Evolutionary conservation across 73 alveolate genomes (phyloP), one percentile per base, ranked within the genome.

Genomic region (Tetrahymena malaccensis): DNA sequence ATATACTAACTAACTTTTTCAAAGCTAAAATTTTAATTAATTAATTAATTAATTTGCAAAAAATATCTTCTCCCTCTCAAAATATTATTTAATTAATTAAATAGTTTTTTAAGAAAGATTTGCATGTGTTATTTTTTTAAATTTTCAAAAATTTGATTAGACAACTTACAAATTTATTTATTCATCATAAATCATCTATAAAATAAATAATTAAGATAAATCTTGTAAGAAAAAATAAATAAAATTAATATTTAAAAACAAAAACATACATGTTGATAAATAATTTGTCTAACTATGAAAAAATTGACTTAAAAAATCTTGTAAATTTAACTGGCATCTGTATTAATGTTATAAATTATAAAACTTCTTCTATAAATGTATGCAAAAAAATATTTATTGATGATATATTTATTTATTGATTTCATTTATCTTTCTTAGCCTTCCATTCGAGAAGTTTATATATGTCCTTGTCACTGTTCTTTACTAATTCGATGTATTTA

Each of bases 371-470:
- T 50, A 50, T 2, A 10, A 50, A 50, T 50, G 25, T 5, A 10
- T 50, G 27, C 27, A 50, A 50, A 50, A 50, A 50, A 13, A 44
- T 44, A 2, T n/a, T 35, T 35, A 4, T 35, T 35, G 43, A 4
- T 35, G 6, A 4, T 35, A 4, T 35, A 35, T 50, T 50, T 50
- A 94, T 27, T 55, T 10, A n/a, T 93, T 40, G 85, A 35, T n/a
- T 7, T 95, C 97, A 95, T 95, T 95, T 95, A 95, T 95, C 97
- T 17, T 94, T 85, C 84, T 95, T 95, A 35, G 93, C 83, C 55
- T 95, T 95, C 97, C 97, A 95, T 85, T 95, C 97, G 10, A 95
- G 84, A 40, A 95, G 89, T 11, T 94, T 94, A 55, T 95, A 85
- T 57, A 95, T 85, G 34, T 95, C 94, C 56, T 95, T 95, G 35